Percentiles rank a stretch among this genome's conserved stretches.
phyloP scores from a whole-genome alignment of 139 green algal species.

The Dunaliella primolecta region DNA sequence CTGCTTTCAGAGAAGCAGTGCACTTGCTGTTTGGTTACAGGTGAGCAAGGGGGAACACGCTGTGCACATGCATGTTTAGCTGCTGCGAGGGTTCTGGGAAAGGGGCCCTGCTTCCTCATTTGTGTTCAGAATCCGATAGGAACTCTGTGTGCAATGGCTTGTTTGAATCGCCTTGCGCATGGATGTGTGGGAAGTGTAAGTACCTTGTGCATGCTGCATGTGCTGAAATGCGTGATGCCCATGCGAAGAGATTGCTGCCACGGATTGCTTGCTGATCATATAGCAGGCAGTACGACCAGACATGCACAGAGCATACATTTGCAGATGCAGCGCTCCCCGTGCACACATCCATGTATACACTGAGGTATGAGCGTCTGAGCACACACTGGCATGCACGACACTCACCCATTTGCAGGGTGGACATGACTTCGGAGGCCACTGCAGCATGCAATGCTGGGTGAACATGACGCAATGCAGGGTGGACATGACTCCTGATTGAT shows the following conservation, averaged over 20 bases:
- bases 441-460: constrained; percentile 30
- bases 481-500: neutral
- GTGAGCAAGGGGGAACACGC: constrained; percentile 6
- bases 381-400: no score
- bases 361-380: no score
- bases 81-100: neutral
- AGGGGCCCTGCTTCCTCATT: neutral
- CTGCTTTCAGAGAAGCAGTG: constrained; percentile 67
- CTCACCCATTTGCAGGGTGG: constrained; percentile 54
- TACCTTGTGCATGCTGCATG: no score
- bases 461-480: no score
- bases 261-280: no score
- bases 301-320: no score
- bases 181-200: no score
- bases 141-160: constrained; percentile 13
- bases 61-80: neutral
- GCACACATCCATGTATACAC: no score
- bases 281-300: no score
- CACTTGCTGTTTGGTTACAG: constrained; percentile 77
- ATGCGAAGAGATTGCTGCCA: no score
- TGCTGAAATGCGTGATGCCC: no score
- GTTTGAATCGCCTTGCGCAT: constrained; percentile 4
- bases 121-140: neutral
- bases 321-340: no score
- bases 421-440: constrained; percentile 61